Conservation (phyloP, 179 eudicot species). For the Camellia oleifera region DNA sequence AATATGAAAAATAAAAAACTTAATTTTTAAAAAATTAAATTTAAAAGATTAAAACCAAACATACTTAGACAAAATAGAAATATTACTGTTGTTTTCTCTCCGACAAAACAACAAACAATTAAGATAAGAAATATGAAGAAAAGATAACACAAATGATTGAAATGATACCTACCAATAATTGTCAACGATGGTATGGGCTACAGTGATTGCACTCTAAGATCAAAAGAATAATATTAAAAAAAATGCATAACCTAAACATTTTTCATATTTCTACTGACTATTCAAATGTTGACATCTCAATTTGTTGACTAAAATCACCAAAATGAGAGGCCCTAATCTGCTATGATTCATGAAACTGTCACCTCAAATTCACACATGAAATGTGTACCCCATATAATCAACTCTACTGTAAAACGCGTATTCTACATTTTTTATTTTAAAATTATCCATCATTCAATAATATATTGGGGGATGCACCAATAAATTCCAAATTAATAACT, state of each 20-base stretch:
- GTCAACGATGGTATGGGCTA: not conserved
- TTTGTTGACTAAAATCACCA: not conserved
- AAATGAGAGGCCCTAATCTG: too few relatives aligned
- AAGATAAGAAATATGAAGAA: not conserved
- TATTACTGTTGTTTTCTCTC: too few relatives aligned
- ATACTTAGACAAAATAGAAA: too few relatives aligned
- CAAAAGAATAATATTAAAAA: not conserved
- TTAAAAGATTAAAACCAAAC: too few relatives aligned
- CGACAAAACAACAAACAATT: not conserved
- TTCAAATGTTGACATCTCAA: conserved; percentile 4
- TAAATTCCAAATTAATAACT: too few relatives aligned
- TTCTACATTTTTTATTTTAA: too few relatives aligned
- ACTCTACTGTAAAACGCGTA: not conserved
- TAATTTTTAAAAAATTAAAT: too few relatives aligned
- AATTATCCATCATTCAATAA: too few relatives aligned
- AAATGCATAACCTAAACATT: not conserved
- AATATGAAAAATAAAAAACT: too few relatives aligned
- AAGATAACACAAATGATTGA: conserved; percentile 1
- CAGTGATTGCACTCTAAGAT: not conserved
- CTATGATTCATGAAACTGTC: not conserved
- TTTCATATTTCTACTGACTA: not conserved
- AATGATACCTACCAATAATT: conserved; percentile 12
- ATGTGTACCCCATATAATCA: conserved; percentile 4
- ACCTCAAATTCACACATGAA: not conserved
- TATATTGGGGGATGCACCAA: too few relatives aligned